Base-by-base conservation (phyloP, 1,284 basidiomycete species). In the Boletus mariae region DNA sequence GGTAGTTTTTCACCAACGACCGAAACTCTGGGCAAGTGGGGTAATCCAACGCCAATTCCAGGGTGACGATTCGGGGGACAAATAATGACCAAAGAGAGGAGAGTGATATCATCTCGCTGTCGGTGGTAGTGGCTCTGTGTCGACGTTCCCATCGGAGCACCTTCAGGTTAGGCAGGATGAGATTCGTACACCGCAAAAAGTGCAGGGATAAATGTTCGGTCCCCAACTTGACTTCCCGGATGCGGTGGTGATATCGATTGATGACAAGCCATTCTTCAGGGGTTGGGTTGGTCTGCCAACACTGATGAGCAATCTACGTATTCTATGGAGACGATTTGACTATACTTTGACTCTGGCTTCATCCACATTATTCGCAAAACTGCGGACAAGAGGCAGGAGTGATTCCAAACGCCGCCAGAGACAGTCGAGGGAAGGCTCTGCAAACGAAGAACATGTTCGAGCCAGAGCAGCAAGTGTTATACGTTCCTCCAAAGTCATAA, bases 371-470 rank as follows among this genome's bases (percentile, higher is more conserved):
- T 32, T 3, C 0, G 45, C 1, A 45, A 42, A 47, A 25, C 41
- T 43, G 3, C 32, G 31, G 2, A 59, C 13, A 25, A 49, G 49
- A 3, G 57, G 57, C 1, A 38, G 17, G 17, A 58, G 32, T 11
- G 47, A 58, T n/a, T 47, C 47, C 12, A 57, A 11, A 25, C 26
- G 25, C 12, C 83, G 84, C 84, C 83, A 89, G 11, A 32, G 45
- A 32, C 45, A 17, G 29, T 45, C 17, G 7, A 32, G 31, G 6
- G 17, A 34, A 5, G 45, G 20, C 5, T 34, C 3, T 25, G 45
- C 23, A 15, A 45, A 23, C 11, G 45, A 17, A 13, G 17, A 13
- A 23, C 45, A 32, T 15, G 45, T 45, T 15, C 9, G 29, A 2
- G 45, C 45, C 17, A 45, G 15, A 6, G 35, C 35, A 6, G 31